A percentile compares a stretch with the other conserved stretches of the same genome.
Conservation (phyloP, 2,329 filamentous ascomycete genomes). For the Colletotrichum abscissum region DNA sequence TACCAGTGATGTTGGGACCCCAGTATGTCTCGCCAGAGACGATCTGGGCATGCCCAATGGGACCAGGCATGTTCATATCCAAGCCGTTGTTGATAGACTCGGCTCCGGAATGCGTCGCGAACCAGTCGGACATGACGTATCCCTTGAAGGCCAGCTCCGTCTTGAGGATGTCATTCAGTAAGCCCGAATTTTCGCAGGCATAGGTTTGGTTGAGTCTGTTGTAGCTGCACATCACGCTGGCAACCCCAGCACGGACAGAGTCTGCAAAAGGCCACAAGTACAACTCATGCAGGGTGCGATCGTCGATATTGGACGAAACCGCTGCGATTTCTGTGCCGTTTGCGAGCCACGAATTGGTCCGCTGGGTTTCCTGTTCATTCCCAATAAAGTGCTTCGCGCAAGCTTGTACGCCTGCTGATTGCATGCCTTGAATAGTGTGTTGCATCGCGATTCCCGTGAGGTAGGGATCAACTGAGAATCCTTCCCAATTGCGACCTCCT, state of each 20-base stretch:
- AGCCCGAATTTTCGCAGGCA: slow-evolving; percentile 72
- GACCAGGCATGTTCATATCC: slow-evolving; percentile 85
- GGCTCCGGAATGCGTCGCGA: slow-evolving; percentile 80
- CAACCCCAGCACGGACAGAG: slow-evolving; percentile 73
- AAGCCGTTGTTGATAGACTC: slow-evolving; percentile 74
- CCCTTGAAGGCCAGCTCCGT: slow-evolving; percentile 79
- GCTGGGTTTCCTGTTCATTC: slow-evolving; percentile 76
- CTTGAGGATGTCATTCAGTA: slow-evolving; percentile 74
- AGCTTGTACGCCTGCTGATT: slow-evolving; percentile 53
- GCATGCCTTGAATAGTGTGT: slow-evolving; percentile 71
- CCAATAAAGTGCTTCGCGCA: slow-evolving; percentile 69
- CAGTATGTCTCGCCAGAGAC: slow-evolving; percentile 67
- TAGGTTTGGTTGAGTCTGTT: slow-evolving; percentile 78
- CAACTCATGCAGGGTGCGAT: slow-evolving; percentile 75
- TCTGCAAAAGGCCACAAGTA: slow-evolving; percentile 78
- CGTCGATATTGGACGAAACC: slow-evolving; percentile 69
- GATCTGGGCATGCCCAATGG: slow-evolving; percentile 49
- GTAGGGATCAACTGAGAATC: slow-evolving; percentile 83
- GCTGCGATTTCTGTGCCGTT: slow-evolving; percentile 57
- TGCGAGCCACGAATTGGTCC: slow-evolving; percentile 59
- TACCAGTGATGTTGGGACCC: slow-evolving; percentile 70
- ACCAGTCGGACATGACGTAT: slow-evolving; percentile 73
- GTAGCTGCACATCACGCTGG: slow-evolving; percentile 79
- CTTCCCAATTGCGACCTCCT: slow-evolving; percentile 87
- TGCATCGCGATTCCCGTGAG: slow-evolving; percentile 72